Conservation (phyloP, 2,329 filamentous ascomycete genomes). For the Myriosclerotinia curreyana region DNA sequence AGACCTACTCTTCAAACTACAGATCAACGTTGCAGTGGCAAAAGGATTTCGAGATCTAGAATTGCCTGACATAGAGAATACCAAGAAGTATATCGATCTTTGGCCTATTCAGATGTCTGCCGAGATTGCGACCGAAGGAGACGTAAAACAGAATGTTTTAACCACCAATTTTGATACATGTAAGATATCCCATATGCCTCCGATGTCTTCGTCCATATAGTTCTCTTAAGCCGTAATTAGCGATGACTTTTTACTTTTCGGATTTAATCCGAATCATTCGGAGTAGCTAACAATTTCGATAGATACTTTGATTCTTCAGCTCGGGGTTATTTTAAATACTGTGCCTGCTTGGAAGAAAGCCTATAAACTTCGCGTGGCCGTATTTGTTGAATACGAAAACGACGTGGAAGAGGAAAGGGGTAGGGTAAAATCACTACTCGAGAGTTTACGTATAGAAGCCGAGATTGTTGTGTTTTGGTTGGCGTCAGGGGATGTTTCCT, state of each 20-base stretch:
- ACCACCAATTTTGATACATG: conserved; percentile 93
- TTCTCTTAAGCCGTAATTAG: background rate
- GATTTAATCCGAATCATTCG: background rate
- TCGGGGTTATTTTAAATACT: conserved; percentile 80
- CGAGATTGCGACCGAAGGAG: conserved; percentile 65
- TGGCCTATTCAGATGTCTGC: conserved; percentile 96
- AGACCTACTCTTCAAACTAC: conserved; percentile 72
- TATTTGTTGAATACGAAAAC: conserved; percentile 85
- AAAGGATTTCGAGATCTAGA: conserved; percentile 77
- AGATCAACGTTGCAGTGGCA: conserved; percentile 80
- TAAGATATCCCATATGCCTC: conserved; percentile 41
- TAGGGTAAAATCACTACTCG: conserved; percentile 69
- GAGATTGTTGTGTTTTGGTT: conserved; percentile 79
- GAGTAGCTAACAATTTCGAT: conserved; percentile 39
- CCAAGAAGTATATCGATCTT: conserved; percentile 78
- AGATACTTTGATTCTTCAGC: conserved; percentile 77
- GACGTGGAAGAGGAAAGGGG: conserved; percentile 77
- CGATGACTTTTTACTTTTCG: background rate
- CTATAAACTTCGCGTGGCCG: conserved; percentile 71
- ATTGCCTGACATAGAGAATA: conserved; percentile 58
- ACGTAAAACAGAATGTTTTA: conserved; percentile 61
- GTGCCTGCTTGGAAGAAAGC: conserved; percentile 75
- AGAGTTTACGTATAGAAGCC: conserved; percentile 78
- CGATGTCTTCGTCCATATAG: background rate
- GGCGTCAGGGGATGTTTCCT: conserved; percentile 66